Percentiles rank a stretch among this genome's conserved stretches.
These are phyloP conservation scores for Rhizopogon roseolus DNA, from an alignment of 768 basidiomycete species.

Conservation along the genomic window DNA sequence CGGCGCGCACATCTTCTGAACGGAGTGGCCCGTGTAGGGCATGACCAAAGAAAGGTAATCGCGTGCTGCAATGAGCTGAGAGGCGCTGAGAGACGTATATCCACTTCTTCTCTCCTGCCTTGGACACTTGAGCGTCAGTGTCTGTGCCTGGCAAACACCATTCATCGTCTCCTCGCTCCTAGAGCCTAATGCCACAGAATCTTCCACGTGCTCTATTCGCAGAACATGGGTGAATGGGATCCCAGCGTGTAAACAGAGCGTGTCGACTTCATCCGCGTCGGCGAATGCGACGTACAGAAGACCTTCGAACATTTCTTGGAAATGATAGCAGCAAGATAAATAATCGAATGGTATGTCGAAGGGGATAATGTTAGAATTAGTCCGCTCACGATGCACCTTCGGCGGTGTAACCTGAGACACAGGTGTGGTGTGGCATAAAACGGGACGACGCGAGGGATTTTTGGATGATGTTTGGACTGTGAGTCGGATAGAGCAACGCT, in stretches of 20 bases:
- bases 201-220: constrained; percentile 4
- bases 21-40: constrained; percentile 19
- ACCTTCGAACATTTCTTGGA: constrained; percentile 7
- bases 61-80: constrained; percentile 34
- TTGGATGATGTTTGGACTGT: constrained; percentile 6
- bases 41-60: constrained; percentile 40
- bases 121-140: constrained; percentile 1
- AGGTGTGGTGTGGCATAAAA: background rate
- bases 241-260: constrained; percentile 8
- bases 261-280: constrained; percentile 8
- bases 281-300: constrained; percentile 15
- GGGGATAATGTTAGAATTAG: background rate
- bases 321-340: background rate
- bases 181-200: background rate
- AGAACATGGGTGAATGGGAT: constrained; percentile 17
- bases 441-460: background rate
- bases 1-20: constrained; percentile 3
- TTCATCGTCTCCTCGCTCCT: constrained; percentile 1
- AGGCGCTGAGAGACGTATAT: constrained; percentile 21
- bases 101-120: background rate
- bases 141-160: background rate
- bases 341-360: background rate
- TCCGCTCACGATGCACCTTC: background rate
- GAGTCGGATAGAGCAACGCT: constrained; percentile 7
- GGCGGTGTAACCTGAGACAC: background rate